A percentile compares a stretch with the other conserved stretches of the same genome.
phyloP scores from a whole-genome alignment of 2,329 filamentous ascomycete genomes.

The Sarocladium oryzae region DNA sequence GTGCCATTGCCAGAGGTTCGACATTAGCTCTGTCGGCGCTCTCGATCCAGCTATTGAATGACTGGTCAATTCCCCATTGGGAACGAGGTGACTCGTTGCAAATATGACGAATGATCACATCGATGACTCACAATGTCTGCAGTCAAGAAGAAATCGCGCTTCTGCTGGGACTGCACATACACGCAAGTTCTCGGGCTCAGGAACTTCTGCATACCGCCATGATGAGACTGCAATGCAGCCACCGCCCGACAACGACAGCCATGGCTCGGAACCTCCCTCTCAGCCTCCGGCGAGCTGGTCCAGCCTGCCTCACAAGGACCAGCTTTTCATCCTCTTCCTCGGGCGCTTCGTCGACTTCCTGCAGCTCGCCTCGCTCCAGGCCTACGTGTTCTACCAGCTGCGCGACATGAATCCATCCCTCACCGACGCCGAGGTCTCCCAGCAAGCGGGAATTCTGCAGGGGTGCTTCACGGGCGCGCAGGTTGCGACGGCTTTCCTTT shows the following conservation, averaged over 20 bases:
- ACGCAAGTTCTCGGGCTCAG: too few species aligned
- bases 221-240: not conserved
- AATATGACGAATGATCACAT: not conserved
- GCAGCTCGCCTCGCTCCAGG: slow-evolving; percentile 61
- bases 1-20: not conserved
- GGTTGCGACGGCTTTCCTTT: slow-evolving; percentile 66
- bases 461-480: slow-evolving; percentile 68
- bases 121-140: too few species aligned
- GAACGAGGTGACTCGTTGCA: not conserved
- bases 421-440: slow-evolving; percentile 50
- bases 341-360: slow-evolving; percentile 58
- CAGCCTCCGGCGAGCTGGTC: slow-evolving; percentile 57
- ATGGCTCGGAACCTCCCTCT: not conserved
- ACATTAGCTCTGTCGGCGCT: not conserved
- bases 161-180: too few species aligned
- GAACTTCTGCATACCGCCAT: not conserved
- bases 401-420: slow-evolving; percentile 55
- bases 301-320: slow-evolving; percentile 63
- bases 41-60: not conserved
- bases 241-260: not conserved
- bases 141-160: too few species aligned
- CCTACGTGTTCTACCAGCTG: slow-evolving; percentile 72
- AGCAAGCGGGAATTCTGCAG: slow-evolving; percentile 63
- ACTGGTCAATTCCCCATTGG: not conserved
- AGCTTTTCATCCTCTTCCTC: slow-evolving; percentile 59